phyloP scores from a whole-genome alignment of 306 rosid species.

The Ormosia semicastrata region DNA sequence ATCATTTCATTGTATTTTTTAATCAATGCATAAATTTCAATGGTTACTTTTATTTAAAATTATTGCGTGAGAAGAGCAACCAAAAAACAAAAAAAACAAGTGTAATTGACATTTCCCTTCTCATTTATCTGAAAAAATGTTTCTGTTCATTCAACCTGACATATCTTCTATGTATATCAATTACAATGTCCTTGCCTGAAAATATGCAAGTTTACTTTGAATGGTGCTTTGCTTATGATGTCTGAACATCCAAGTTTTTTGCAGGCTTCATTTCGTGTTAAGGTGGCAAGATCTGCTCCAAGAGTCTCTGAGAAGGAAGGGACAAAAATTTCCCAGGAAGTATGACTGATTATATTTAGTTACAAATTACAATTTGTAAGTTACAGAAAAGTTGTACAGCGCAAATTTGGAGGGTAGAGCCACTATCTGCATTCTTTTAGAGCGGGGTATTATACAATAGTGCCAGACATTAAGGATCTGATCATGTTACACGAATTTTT shows the following conservation, averaged over 20 bases:
- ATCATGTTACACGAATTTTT: not conserved
- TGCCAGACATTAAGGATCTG: not conserved
- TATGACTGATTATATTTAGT: slow-evolving; percentile 12
- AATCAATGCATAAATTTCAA: too few species aligned
- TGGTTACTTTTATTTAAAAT: too few species aligned
- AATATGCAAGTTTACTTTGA: not conserved
- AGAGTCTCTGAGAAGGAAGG: slow-evolving; percentile 28
- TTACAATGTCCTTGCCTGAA: not conserved
- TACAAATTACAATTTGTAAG: slow-evolving; percentile 5
- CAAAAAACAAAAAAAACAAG: not conserved
- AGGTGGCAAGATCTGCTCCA: slow-evolving; percentile 51
- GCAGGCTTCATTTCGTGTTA: slow-evolving; percentile 77
- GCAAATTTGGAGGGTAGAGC: slow-evolving; percentile 1
- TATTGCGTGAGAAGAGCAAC: not conserved
- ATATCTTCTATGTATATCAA: not conserved
- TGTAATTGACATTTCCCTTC: not conserved
- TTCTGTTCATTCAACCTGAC: not conserved
- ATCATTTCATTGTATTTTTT: too few species aligned
- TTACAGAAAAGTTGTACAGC: slow-evolving; percentile 19
- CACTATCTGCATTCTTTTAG: not conserved
- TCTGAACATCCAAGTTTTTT: slow-evolving; percentile 12
- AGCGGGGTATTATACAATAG: not conserved
- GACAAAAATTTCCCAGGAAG: slow-evolving; percentile 35
- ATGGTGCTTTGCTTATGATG: not conserved
- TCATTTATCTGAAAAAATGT: not conserved